Evolutionary conservation across 2,329 filamentous ascomycete species (phyloP).

Genomic region (Cladosporium sp.): DNA sequence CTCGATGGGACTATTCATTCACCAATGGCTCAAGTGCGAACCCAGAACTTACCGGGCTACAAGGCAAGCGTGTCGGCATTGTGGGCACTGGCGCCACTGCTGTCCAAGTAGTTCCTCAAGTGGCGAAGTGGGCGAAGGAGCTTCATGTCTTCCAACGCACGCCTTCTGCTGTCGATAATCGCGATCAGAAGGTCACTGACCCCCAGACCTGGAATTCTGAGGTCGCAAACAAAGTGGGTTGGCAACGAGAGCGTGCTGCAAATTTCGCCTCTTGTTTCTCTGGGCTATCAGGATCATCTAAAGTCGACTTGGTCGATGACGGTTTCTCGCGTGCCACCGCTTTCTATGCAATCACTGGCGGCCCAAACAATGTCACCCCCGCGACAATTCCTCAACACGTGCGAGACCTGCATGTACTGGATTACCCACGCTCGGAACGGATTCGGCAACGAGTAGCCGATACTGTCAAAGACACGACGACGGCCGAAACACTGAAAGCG

Average conservation of each 20-base stretch:
- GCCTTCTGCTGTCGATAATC: slow-evolving; percentile 21
- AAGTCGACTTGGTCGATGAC: slow-evolving; percentile 24
- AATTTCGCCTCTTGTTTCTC: slow-evolving; percentile 38
- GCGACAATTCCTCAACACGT: too few relatives aligned
- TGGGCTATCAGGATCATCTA: slow-evolving; percentile 19
- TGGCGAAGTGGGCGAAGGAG: slow-evolving; percentile 36
- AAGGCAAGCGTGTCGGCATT: slow-evolving; percentile 72
- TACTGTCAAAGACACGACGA: slow-evolving; percentile 50
- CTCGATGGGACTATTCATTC: slow-evolving; percentile 24
- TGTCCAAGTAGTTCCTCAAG: slow-evolving; percentile 60
- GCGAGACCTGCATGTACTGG: too few relatives aligned
- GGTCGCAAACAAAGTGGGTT: slow-evolving; percentile 39
- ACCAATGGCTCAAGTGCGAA: slow-evolving; percentile 28
- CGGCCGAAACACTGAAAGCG: slow-evolving; percentile 51
- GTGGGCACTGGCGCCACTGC: slow-evolving; percentile 78
- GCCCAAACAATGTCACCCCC: too few relatives aligned
- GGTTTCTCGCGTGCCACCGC: too few relatives aligned
- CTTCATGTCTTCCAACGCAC: slow-evolving; percentile 44
- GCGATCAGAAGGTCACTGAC: slow-evolving; percentile 36
- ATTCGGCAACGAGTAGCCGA: slow-evolving; percentile 47
- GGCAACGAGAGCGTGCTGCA: slow-evolving; percentile 45
- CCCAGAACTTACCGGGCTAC: slow-evolving; percentile 41
- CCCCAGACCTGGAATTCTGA: slow-evolving; percentile 38
- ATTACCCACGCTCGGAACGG: slow-evolving; percentile 22
- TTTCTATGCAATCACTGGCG: too few relatives aligned